These are phyloP conservation scores for Pleoardoris graminearum DNA, from an alignment of 2,329 filamentous ascomycete species.

Conservation along the genomic window DNA sequence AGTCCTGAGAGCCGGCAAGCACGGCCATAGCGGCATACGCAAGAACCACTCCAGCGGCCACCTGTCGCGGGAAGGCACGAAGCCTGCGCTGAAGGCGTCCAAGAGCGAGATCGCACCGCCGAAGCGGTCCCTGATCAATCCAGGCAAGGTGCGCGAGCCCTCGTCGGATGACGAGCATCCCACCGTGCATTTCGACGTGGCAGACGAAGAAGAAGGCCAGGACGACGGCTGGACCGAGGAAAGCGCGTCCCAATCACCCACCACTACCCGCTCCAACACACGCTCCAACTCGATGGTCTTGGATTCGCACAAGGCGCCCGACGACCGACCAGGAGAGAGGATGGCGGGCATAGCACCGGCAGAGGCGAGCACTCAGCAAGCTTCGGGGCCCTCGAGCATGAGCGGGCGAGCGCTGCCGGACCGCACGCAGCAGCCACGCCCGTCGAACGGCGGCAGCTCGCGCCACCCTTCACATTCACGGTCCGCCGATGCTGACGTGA, in stretches of 20 bases:
- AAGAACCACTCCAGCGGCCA: constrained; percentile 53
- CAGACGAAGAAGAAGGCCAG: constrained; percentile 35
- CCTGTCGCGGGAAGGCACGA: constrained; percentile 47
- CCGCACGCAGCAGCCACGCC: constrained; percentile 27
- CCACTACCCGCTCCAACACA: constrained; percentile 47
- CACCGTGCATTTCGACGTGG: constrained; percentile 49
- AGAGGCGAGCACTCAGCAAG: constrained; percentile 21
- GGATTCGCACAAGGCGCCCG: constrained; percentile 30
- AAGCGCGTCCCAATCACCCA: constrained; percentile 48
- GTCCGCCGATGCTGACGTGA: constrained; percentile 62
- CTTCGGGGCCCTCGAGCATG: constrained; percentile 10
- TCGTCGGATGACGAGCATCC: constrained; percentile 43
- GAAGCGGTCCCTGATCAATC: constrained; percentile 36
- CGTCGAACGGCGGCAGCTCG: constrained; percentile 37
- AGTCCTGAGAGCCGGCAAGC: constrained; percentile 39
- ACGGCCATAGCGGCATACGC: constrained; percentile 41
- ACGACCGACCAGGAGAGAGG: constrained; percentile 15
- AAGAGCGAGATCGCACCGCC: constrained; percentile 37
- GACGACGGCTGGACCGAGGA: constrained; percentile 49
- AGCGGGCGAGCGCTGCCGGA: constrained; percentile 26
- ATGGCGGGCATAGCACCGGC: constrained; percentile 14
- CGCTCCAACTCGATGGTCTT: constrained; percentile 47
- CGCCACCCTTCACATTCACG: constrained; percentile 42
- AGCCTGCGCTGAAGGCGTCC: constrained; percentile 44
- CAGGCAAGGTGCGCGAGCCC: constrained; percentile 34